A percentile compares a stretch with the other conserved stretches of the same genome.
phyloP scores from a whole-genome alignment of 805 yeast species.

The Starmerella asiatica region DNA sequence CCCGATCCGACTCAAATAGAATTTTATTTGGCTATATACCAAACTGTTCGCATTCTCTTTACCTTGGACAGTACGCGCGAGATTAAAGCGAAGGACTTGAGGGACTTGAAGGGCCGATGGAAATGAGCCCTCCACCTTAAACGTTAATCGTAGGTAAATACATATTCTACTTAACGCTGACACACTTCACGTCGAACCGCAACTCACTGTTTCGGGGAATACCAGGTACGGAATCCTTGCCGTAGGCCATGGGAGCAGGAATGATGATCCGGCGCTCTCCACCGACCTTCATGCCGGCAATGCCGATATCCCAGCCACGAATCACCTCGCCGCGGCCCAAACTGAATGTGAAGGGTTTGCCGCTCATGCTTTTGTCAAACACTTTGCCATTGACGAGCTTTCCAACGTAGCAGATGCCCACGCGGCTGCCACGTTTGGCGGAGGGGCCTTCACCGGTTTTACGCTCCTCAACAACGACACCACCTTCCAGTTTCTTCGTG shows the following conservation, averaged over 20 bases:
- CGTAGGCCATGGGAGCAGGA: constrained; percentile 95
- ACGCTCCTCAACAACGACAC: constrained; percentile 87
- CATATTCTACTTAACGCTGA: constrained; percentile 55
- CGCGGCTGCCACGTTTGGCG: constrained; percentile 79
- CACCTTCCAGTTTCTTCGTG: constrained; percentile 75
- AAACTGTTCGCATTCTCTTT: no score
- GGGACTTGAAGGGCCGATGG: constrained; percentile 10
- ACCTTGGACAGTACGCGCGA: no score
- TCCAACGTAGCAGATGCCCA: constrained; percentile 95
- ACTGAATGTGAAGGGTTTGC: constrained; percentile 85
- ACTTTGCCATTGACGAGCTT: constrained; percentile 92
- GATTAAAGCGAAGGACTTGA: constrained; percentile 11
- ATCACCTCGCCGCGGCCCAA: constrained; percentile 97
- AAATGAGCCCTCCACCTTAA: constrained; percentile 15
- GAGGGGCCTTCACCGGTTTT: constrained; percentile 73
- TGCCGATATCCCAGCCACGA: constrained; percentile 98
- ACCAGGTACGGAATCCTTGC: constrained; percentile 87
- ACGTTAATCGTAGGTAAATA: neutral
- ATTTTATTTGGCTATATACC: no score
- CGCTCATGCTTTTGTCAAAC: constrained; percentile 92
- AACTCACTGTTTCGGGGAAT: constrained; percentile 95
- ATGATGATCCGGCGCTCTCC: constrained; percentile 97
- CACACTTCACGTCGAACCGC: constrained; percentile 90
- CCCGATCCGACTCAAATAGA: no score
- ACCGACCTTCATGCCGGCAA: constrained; percentile 95